These are phyloP conservation scores for Dentipellis sp. DNA, from an alignment of 768 basidiomycete species.

Conservation along the genomic window DNA sequence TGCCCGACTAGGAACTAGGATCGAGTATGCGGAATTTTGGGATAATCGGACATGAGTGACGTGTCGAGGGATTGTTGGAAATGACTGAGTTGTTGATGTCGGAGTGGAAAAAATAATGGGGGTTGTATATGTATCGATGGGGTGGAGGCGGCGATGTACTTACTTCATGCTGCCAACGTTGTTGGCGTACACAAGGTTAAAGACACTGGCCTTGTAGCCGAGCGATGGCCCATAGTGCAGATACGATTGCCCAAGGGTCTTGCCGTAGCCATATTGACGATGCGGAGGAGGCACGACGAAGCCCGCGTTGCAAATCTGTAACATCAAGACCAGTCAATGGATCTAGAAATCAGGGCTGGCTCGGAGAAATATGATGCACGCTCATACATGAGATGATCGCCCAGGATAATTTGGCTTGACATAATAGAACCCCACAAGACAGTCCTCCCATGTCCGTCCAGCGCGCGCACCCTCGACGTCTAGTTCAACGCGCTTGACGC, in stretches of 20 bases:
- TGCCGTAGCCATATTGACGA: slow-evolving; percentile 60
- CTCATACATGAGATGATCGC: slow-evolving; percentile 77
- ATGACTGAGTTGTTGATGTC: too few relatives aligned
- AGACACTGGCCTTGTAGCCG: slow-evolving; percentile 72
- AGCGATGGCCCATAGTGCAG: slow-evolving; percentile 72
- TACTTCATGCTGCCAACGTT: slow-evolving; percentile 68
- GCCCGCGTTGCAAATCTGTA: slow-evolving; percentile 81
- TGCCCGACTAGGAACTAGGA: too few relatives aligned
- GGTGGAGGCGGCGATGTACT: slow-evolving; percentile 10
- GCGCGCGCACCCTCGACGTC: too few relatives aligned
- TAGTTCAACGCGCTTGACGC: too few relatives aligned
- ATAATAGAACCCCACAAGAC: slow-evolving; percentile 73
- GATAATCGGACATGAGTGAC: background rate
- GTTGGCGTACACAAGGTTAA: slow-evolving; percentile 87
- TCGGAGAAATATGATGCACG: background rate
- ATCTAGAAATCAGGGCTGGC: background rate
- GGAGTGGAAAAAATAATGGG: too few relatives aligned
- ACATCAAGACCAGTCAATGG: background rate
- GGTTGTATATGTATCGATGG: too few relatives aligned
- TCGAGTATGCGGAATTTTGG: too few relatives aligned
- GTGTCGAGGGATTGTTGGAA: background rate
- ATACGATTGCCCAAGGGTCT: slow-evolving; percentile 65
- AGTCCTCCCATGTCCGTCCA: slow-evolving; percentile 61
- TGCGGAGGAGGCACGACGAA: slow-evolving; percentile 66
- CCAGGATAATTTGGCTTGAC: slow-evolving; percentile 89